Base-by-base conservation (phyloP, 192 early-diverging fungal species). In the Podila clonocystis region DNA sequence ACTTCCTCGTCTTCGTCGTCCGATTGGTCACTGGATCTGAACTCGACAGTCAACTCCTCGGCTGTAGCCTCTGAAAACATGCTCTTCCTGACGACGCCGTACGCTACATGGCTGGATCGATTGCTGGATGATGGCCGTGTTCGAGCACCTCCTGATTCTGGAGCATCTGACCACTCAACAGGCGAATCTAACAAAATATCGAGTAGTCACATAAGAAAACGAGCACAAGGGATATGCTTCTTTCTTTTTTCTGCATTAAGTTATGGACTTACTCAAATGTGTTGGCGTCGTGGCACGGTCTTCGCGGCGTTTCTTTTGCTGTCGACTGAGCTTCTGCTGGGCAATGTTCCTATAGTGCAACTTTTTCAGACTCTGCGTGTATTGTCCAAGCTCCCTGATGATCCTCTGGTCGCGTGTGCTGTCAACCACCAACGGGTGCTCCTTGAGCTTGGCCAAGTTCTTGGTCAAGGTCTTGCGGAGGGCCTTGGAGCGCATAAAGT, bases 361-460 rank as follows among this genome's bases (percentile, higher is more conserved):
- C 48, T 68, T 74, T 19, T 72, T 68, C 50, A 77, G 73, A 22
- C 73, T 68, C 28, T 68, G 74, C 20, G 67, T 70, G 5, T 74
- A 52, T 28, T 55, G 38, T 19, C 74, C 45, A 34, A 89, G 65
- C 9, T 80, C 84, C 29, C 84, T 84, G n/a, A 89, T 82, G 50
- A 89, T 89, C 12, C 84, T 59, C 60, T 85, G 82, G 70, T 91
- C 88, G 19, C 85, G 82, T 4, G 82, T 71, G 4, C 87, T 87
- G 2, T 73, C 38, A 30, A 67, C 59, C 9, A 88, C 78, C 8
- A 82, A 57, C 1, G 76, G 84, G 65, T 87, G 85, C 22, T 60
- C 69, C 28, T 74, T 69, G 52, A 90, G 60, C 0, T 74, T 63
- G 58, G 74, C 86, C 4, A 90, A 65, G 61, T 74, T 82, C 28